phyloP scores from a whole-genome alignment of 805 yeast genomes.

The Wickerhamomyces xylosicus region DNA sequence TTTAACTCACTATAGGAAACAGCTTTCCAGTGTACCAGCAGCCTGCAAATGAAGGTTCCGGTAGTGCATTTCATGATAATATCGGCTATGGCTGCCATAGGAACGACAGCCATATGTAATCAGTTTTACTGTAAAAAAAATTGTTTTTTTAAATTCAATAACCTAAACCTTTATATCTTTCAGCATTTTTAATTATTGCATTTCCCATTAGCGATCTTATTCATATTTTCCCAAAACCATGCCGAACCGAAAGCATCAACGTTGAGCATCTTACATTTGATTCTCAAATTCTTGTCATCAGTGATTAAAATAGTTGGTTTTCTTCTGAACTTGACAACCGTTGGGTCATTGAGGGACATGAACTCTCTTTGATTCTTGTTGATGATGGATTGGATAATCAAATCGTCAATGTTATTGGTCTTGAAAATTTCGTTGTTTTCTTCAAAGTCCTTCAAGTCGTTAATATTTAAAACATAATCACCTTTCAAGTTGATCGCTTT shows the following conservation, averaged over 20 bases:
- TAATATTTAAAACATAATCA: conserved; percentile 52
- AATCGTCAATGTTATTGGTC: conserved; percentile 65
- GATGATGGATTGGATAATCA: conserved; percentile 36
- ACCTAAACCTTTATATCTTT: no score
- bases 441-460: conserved; percentile 67
- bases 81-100: no score
- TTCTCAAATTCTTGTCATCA: conserved; percentile 65
- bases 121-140: no score
- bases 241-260: conserved; percentile 44
- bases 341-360: conserved; percentile 2
- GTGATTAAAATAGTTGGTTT: conserved; percentile 44
- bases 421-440: conserved; percentile 46
- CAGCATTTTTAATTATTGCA: conserved; percentile 41
- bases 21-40: no score
- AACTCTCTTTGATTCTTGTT: conserved; percentile 7
- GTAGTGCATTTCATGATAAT: no score
- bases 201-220: conserved; percentile 31
- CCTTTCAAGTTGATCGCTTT: conserved; percentile 62
- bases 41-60: no score
- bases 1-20: no score
- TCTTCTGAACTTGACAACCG: conserved; percentile 5
- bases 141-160: no score
- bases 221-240: conserved; percentile 49
- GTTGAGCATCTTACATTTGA: conserved; percentile 51
- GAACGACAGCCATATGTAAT: no score